A percentile compares a stretch with the other conserved stretches of the same genome.
phyloP scores from a whole-genome alignment of 169 alveolate species.

The Pseudocohnilembus persalinus region DNA sequence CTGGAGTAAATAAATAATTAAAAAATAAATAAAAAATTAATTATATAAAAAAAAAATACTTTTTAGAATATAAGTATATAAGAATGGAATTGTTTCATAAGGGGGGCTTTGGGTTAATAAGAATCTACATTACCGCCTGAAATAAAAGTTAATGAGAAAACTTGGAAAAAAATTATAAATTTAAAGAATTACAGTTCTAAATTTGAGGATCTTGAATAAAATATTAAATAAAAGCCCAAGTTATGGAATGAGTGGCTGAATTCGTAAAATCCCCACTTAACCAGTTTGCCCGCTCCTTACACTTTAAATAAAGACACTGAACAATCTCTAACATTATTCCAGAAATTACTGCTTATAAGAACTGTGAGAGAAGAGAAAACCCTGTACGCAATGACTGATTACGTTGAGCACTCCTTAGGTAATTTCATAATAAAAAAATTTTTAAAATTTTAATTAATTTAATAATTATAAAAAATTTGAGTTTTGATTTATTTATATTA shows the following conservation, averaged over 20 bases:
- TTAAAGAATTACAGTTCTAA: conserved; percentile 30
- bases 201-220: conserved; percentile 47
- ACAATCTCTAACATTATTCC: conserved; percentile 59
- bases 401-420: conserved; percentile 82
- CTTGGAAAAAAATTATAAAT: conserved; percentile 59
- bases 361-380: conserved; percentile 90
- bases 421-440: conserved; percentile 47
- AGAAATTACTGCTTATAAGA: conserved; percentile 85
- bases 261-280: conserved; percentile 73
- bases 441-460: too few species aligned
- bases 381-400: conserved; percentile 75
- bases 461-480: too few species aligned
- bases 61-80: conserved; percentile 48
- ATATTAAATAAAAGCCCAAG: conserved; percentile 55
- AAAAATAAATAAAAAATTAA: conserved; percentile 32
- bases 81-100: conserved; percentile 81
- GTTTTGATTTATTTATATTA: too few species aligned
- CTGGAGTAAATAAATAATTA: conserved; percentile 44
- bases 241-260: conserved; percentile 79
- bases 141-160: conserved; percentile 42
- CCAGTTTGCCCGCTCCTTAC: conserved; percentile 77
- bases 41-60: not conserved
- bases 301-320: conserved; percentile 39
- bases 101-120: conserved; percentile 67
- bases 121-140: conserved; percentile 47